Percentiles rank a stretch among this genome's conserved stretches.
These are phyloP conservation scores for Pugionium dolabratum DNA, from an alignment of 345 rosid species.

Conservation along the genomic window DNA sequence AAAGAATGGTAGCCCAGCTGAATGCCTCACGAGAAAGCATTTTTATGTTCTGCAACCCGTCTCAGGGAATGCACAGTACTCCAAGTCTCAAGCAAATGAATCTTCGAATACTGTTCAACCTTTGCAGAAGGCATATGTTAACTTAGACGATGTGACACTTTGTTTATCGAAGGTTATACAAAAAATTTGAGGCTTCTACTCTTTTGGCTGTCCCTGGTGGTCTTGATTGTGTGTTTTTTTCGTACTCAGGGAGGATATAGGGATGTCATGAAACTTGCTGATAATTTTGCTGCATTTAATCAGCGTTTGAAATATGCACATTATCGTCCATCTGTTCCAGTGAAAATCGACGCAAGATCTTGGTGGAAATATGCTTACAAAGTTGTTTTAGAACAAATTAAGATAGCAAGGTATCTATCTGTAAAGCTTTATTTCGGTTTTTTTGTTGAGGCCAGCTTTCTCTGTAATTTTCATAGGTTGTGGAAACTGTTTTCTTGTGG, in stretches of 20 bases:
- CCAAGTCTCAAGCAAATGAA: slow-evolving; percentile 54
- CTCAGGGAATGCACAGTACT: slow-evolving; percentile 83
- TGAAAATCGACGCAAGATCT: slow-evolving; percentile 68
- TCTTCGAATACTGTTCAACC: slow-evolving; percentile 52
- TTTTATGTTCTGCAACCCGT: slow-evolving; percentile 90
- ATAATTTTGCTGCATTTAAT: slow-evolving; percentile 87
- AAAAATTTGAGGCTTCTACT: slow-evolving; percentile 20
- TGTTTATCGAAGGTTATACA: slow-evolving; percentile 82
- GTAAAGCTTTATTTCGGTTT: slow-evolving; percentile 5
- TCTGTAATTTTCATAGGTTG: slow-evolving; percentile 10
- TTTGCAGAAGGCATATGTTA: slow-evolving; percentile 74
- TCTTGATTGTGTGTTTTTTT: slow-evolving; percentile 34
- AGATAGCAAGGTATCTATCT: slow-evolving; percentile 70
- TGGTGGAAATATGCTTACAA: slow-evolving; percentile 97
- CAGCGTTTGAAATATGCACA: slow-evolving; percentile 88
- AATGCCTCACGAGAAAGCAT: slow-evolving; percentile 56
- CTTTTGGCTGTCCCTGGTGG: slow-evolving; percentile 30
- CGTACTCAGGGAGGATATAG: slow-evolving; percentile 77
- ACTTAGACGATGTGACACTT: slow-evolving; percentile 91
- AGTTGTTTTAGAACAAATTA: slow-evolving; percentile 83
- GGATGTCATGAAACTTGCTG: slow-evolving; percentile 84
- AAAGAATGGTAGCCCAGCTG: slow-evolving; percentile 74
- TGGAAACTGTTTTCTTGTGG: slow-evolving; percentile 15
- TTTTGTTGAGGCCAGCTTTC: slow-evolving; percentile 16
- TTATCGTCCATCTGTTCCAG: slow-evolving; percentile 75